A percentile compares a stretch with the other conserved stretches of the same genome.
Evolutionary conservation across 2,329 filamentous ascomycete genomes (phyloP).

Genomic region (Penicillium sp.): DNA sequence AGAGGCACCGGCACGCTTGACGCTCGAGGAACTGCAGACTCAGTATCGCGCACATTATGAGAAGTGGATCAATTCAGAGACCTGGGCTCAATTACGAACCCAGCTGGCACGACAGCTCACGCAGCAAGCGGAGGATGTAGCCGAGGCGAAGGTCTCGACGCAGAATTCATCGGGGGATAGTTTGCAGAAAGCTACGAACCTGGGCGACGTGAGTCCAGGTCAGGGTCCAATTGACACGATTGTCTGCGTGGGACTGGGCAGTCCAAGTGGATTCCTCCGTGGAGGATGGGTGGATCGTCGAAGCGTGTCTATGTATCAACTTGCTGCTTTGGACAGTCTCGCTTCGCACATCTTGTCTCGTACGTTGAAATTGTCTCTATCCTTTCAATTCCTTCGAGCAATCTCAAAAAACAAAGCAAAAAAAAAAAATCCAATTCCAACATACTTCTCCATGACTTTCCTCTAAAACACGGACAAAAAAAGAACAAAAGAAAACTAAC

Average conservation of each 20-base stretch:
- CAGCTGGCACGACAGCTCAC: constrained; percentile 4
- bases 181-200: not conserved
- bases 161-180: no score
- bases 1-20: constrained; percentile 32
- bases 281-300: constrained; percentile 40
- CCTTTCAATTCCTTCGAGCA: not conserved
- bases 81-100: constrained; percentile 20
- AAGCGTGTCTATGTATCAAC: constrained; percentile 37
- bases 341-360: constrained; percentile 19
- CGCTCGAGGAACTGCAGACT: constrained; percentile 24
- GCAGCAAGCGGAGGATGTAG: not conserved
- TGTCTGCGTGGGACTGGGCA: constrained; percentile 38
- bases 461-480: no score
- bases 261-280: constrained; percentile 37
- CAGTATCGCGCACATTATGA: constrained; percentile 26
- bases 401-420: no score
- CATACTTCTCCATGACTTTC: no score
- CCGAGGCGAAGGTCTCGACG: no score
- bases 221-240: constrained; percentile 21
- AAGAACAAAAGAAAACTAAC: not conserved
- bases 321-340: constrained; percentile 33
- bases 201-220: not conserved
- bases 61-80: constrained; percentile 27
- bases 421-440: no score
- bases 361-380: constrained; percentile 9